These are phyloP conservation scores for Lactarius evosmus DNA, from an alignment of 768 basidiomycete species.

Conservation along the genomic window DNA sequence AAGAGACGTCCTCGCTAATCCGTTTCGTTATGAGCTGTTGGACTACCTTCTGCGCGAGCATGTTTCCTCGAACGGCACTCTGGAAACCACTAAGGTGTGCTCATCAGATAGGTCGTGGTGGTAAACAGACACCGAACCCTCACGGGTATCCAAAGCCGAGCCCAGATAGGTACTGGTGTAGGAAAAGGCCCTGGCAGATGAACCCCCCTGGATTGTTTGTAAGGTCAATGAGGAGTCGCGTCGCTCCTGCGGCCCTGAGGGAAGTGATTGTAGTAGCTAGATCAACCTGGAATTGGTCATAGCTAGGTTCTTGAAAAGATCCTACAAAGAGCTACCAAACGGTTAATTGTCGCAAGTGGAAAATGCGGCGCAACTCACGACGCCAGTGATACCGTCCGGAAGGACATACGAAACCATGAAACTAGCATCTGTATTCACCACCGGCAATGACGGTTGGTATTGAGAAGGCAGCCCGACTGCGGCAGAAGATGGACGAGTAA, in stretches of 20 bases:
- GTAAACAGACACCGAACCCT: constrained; percentile 28
- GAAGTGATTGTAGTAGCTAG: constrained; percentile 42
- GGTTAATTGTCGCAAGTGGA: constrained; percentile 4
- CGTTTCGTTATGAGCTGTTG: constrained; percentile 49
- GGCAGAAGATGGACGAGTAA: constrained; percentile 38
- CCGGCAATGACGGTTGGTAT: constrained; percentile 49
- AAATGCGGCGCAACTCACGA: constrained; percentile 40
- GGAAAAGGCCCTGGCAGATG: constrained; percentile 60
- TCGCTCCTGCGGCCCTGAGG: constrained; percentile 49
- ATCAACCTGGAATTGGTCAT: constrained; percentile 48
- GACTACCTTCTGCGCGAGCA: constrained; percentile 58
- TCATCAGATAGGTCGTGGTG: not conserved
- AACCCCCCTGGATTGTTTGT: constrained; percentile 62
- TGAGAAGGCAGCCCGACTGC: constrained; percentile 48
- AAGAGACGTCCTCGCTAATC: constrained; percentile 38
- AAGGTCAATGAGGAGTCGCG: constrained; percentile 53
- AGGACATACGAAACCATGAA: constrained; percentile 57
- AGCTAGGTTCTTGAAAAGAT: constrained; percentile 48
- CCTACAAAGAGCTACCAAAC: constrained; percentile 55
- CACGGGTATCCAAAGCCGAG: constrained; percentile 52
- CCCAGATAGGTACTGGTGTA: constrained; percentile 58
- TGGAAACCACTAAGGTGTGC: constrained; percentile 50
- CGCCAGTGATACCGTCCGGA: constrained; percentile 56
- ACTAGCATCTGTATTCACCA: constrained; percentile 44
- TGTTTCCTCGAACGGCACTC: constrained; percentile 50